These are phyloP conservation scores for Pseudogymnoascus destructans DNA, from an alignment of 2,329 filamentous ascomycete genomes.

Conservation along the genomic window DNA sequence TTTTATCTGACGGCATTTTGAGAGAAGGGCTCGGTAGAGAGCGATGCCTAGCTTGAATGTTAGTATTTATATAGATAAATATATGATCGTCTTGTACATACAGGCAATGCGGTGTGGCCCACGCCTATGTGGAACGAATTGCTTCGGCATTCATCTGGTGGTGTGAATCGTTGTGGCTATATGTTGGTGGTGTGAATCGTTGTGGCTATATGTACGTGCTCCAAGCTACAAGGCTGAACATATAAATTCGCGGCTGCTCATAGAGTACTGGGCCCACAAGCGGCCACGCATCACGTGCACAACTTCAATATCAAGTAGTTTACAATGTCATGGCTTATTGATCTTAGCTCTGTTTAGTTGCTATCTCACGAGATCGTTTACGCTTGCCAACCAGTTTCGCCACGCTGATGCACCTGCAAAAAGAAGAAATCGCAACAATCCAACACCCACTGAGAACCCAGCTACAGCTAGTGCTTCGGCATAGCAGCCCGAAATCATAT, in stretches of 20 bases:
- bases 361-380: slow-evolving; percentile 8
- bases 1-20: slow-evolving; percentile 39
- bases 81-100: slow-evolving; percentile 20
- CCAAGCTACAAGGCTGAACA: slow-evolving; percentile 1
- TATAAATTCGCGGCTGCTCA: not conserved
- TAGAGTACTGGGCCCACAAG: not conserved
- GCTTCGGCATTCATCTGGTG: slow-evolving; percentile 32
- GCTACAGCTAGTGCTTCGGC: not conserved
- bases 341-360: slow-evolving; percentile 8
- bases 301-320: not conserved
- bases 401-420: slow-evolving; percentile 25
- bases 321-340: slow-evolving; percentile 5
- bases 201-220: not conserved
- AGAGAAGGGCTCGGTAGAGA: slow-evolving; percentile 58
- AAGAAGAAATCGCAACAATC: slow-evolving; percentile 15
- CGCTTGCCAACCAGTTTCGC: slow-evolving; percentile 21
- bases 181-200: slow-evolving; percentile 10
- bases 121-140: slow-evolving; percentile 32
- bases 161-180: not conserved
- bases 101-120: slow-evolving; percentile 39
- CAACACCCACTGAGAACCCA: slow-evolving; percentile 5
- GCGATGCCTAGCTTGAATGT: slow-evolving; percentile 41
- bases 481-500: not conserved
- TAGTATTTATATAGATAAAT: not conserved
- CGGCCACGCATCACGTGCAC: not conserved